Base-by-base conservation (phyloP, 495 filamentous ascomycete genomes). In the Talaromyces liani region DNA sequence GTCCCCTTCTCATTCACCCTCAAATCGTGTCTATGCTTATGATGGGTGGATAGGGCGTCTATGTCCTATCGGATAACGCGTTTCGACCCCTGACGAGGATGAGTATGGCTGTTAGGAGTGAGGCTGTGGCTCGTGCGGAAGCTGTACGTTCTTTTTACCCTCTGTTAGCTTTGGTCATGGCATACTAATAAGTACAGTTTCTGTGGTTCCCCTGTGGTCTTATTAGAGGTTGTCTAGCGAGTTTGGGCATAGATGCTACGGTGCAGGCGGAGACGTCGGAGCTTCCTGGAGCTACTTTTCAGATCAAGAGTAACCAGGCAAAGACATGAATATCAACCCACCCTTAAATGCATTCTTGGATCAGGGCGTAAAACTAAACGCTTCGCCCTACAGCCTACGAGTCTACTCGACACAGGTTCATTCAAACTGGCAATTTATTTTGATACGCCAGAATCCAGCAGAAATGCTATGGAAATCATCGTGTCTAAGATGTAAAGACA, bases 171-270 rank as follows among this genome's bases (percentile, higher is more conserved):
- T 18, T 56, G n/a, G n/a, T 16, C 34, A 41, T 59, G 16, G 16
- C 57, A 5, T 33, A 53, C 68, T 72, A 60, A 73, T 59, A 14
- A 51, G 12, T 67, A 27, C 61, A 93, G 91, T 97, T 93, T 72
- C 82, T 98, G 14, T 97, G 89, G 87, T 96, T 97, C 72, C 94
- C 94, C 5, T 93, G 91, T 68, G 94, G 94, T 63, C 80, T 98
- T 20, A 88, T 98, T 56, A 82, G 93, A 47, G 94, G 94, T 59
- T 91, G 91, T 36, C 79, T 98, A 22, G 88, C 92, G 9, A 92
- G 88, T 60, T 82, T 98, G 82, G 93, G 94, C 16, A 92, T 98
- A 64, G 84, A 89, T 66, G 93, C 93, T 4, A 93, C 86, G 0
- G 94, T 97, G 16, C 90, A 96, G 68, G 93, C 90, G 12, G 93